phyloP scores from a whole-genome alignment of 768 basidiomycete species.

The Lactarius indigo region DNA sequence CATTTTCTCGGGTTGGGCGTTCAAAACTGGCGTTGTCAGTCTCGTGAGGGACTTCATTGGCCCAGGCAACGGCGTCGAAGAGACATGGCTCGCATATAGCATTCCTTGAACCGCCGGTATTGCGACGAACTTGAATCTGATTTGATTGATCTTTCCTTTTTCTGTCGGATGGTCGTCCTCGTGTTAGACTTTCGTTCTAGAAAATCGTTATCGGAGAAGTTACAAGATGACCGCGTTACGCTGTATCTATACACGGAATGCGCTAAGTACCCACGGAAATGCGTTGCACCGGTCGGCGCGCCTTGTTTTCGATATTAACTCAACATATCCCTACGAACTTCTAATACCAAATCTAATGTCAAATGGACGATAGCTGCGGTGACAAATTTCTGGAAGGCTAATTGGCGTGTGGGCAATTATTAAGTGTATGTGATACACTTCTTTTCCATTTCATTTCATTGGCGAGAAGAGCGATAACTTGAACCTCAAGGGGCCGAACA shows the following conservation, averaged over 20 bases:
- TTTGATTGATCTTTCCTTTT: not conserved
- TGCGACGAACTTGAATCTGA: no score
- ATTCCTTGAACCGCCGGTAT: slow-evolving; percentile 47
- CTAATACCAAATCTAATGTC: not conserved
- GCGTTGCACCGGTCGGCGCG: not conserved
- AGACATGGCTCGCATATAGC: slow-evolving; percentile 79
- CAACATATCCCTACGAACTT: not conserved
- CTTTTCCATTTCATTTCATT: not conserved
- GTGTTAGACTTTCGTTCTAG: not conserved
- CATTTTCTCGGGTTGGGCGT: slow-evolving; percentile 68
- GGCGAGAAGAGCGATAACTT: not conserved
- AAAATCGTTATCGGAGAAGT: not conserved
- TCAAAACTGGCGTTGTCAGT: slow-evolving; percentile 60
- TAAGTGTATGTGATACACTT: not conserved
- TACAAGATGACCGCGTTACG: not conserved
- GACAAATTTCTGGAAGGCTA: not conserved
- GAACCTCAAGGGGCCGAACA: not conserved
- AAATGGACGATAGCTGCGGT: not conserved
- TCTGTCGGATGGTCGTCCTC: not conserved
- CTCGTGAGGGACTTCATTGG: slow-evolving; percentile 69
- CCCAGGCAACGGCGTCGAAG: slow-evolving; percentile 50
- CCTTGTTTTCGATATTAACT: not conserved
- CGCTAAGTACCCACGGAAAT: not conserved
- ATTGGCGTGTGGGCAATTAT: not conserved
- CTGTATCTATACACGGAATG: not conserved